A percentile compares a stretch with the other conserved stretches of the same genome.
Conservation (phyloP, 352 stramenopile species). For the Thalassiosira hispida region DNA sequence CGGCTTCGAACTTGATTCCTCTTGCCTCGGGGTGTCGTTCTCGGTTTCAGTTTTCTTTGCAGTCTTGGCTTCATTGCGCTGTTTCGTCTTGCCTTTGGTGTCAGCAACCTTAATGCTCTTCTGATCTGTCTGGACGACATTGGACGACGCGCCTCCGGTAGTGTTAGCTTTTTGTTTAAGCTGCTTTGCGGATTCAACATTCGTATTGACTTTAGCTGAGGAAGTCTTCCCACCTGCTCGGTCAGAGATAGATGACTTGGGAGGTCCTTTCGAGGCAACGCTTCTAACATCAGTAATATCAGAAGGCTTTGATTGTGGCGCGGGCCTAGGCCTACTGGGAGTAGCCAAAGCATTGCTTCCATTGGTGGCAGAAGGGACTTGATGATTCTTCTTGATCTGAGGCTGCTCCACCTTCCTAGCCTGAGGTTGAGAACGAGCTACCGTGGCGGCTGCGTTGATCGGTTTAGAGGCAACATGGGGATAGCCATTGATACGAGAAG, state of each 20-base stretch:
- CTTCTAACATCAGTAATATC: not conserved
- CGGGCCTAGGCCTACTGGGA: not conserved
- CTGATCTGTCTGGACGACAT: not conserved
- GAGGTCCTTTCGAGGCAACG: slow-evolving; percentile 1
- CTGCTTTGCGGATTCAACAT: slow-evolving; percentile 16
- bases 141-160: not conserved
- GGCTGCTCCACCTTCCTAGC: slow-evolving; percentile 13
- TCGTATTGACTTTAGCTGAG: slow-evolving; percentile 17
- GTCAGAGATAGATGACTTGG: not conserved
- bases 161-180: slow-evolving; percentile 6
- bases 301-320: slow-evolving; percentile 1
- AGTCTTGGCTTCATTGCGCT: slow-evolving; percentile 37
- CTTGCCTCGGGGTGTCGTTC: slow-evolving; percentile 20
- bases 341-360: slow-evolving; percentile 15
- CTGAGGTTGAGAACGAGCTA: slow-evolving; percentile 1
- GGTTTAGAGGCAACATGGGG: slow-evolving; percentile 7
- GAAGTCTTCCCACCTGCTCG: not conserved
- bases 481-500: slow-evolving; percentile 11
- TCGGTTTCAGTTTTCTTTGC: slow-evolving; percentile 31
- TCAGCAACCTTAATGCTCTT: slow-evolving; percentile 14
- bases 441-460: not conserved
- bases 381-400: slow-evolving; percentile 10
- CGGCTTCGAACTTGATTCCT: slow-evolving; percentile 15
- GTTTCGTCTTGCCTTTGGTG: slow-evolving; percentile 32
- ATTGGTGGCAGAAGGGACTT: not conserved